Conservation (phyloP, 2,329 filamentous ascomycete genomes). For the Catunica adiposa region DNA sequence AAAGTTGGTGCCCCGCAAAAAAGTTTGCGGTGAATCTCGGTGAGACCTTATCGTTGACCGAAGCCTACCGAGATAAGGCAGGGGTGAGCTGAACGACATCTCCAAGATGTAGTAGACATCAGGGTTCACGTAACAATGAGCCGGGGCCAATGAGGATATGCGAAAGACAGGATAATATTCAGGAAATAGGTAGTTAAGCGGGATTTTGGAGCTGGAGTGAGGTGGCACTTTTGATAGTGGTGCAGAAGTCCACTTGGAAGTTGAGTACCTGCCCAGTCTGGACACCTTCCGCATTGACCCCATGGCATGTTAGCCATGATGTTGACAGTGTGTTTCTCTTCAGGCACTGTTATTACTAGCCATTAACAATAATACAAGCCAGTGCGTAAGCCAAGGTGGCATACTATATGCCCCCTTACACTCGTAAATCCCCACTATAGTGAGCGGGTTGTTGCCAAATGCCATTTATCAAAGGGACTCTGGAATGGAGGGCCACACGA, state of each 20-base stretch:
- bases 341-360: not conserved
- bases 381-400: no score
- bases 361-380: no score
- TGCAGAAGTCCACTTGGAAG: not conserved
- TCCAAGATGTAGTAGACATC: not conserved
- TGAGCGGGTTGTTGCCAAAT: no score
- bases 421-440: no score
- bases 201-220: not conserved
- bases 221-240: not conserved
- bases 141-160: not conserved
- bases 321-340: not conserved
- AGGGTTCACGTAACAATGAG: not conserved
- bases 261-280: not conserved
- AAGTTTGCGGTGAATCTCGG: constrained; percentile 13
- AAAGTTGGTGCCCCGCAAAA: constrained; percentile 14
- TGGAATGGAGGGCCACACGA: no score
- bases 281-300: not conserved
- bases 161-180: not conserved
- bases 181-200: not conserved
- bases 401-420: no score
- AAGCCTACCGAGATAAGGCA: constrained; percentile 8
- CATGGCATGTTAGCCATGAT: not conserved
- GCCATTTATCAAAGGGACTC: no score
- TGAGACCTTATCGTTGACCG: constrained; percentile 13
- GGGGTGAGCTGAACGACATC: not conserved